phyloP scores from a whole-genome alignment of 495 filamentous ascomycete genomes.

The Monascus purpureus region DNA sequence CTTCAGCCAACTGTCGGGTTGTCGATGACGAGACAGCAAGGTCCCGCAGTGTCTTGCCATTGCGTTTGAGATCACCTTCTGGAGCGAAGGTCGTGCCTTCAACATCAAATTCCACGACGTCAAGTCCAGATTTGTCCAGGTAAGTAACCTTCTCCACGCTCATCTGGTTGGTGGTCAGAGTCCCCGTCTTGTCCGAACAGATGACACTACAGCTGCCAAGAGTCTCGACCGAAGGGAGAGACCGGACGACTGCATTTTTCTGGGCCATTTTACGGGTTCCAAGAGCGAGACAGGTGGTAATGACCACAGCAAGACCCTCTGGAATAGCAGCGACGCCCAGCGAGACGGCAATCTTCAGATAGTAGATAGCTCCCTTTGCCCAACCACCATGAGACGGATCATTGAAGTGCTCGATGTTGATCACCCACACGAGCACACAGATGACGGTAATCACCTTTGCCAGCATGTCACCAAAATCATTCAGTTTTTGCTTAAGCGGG shows the following conservation, averaged over 20 bases:
- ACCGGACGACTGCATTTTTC: conserved; percentile 93
- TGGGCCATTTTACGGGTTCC: conserved; percentile 97
- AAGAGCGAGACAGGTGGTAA: conserved; percentile 90
- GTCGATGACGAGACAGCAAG: conserved; percentile 64
- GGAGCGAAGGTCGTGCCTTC: conserved; percentile 92
- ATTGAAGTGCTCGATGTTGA: conserved; percentile 94
- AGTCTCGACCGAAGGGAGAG: conserved; percentile 92
- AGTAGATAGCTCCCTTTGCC: conserved; percentile 98
- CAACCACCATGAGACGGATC: conserved; percentile 87
- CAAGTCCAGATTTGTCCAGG: conserved; percentile 54
- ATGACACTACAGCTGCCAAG: conserved; percentile 98
- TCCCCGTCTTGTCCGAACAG: conserved; percentile 99
- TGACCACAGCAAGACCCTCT: conserved; percentile 92
- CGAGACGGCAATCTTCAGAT: conserved; percentile 98
- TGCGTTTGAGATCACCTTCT: conserved; percentile 51
- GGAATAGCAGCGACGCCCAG: conserved; percentile 97
- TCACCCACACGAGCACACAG: conserved; percentile 92
- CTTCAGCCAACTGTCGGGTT: conserved; percentile 67
- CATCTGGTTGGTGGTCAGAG: conserved; percentile 98
- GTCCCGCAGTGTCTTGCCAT: conserved; percentile 56
- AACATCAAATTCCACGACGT: conserved; percentile 76
- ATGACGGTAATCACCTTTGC: conserved; percentile 98
- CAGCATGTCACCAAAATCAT: conserved; percentile 92
- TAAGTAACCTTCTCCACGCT: conserved; percentile 89
- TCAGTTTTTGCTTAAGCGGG: conserved; percentile 94